Evolutionary conservation across 164 flowering plant genomes (phyloP).

Genomic region (Amborella trichopoda): DNA sequence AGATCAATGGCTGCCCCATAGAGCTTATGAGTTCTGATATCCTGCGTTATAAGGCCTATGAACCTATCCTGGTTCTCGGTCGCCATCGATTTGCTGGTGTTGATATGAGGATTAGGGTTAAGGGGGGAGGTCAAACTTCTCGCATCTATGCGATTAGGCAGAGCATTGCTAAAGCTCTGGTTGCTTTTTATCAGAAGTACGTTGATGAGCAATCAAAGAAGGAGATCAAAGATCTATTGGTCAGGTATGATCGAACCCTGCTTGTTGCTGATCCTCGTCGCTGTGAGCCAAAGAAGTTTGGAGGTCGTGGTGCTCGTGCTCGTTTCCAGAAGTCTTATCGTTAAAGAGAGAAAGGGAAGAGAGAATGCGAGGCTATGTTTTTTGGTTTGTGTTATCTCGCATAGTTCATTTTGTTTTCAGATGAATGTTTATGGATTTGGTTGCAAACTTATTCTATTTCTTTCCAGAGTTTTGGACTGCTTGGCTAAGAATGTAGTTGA

Average conservation of each 20-base stretch:
- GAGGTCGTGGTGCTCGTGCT: slow-evolving; percentile 15
- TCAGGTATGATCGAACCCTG: slow-evolving; percentile 11
- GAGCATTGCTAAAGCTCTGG: slow-evolving; percentile 17
- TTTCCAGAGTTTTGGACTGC: too few species aligned
- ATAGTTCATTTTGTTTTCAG: too few species aligned
- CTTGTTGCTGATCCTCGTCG: slow-evolving; percentile 14
- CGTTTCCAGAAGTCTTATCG: slow-evolving; percentile 16
- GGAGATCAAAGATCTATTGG: slow-evolving; percentile 16
- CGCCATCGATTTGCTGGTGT: slow-evolving; percentile 14
- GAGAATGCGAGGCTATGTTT: too few species aligned
- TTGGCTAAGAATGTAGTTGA: too few species aligned
- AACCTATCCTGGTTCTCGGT: slow-evolving; percentile 15
- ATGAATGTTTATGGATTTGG: too few species aligned
- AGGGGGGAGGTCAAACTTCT: slow-evolving; percentile 9
- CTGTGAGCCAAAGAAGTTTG: slow-evolving; percentile 16
- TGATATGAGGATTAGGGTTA: slow-evolving; percentile 12
- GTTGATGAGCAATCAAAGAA: slow-evolving; percentile 16
- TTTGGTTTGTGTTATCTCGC: too few species aligned
- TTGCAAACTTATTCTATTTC: too few species aligned
- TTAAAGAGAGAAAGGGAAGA: too few species aligned
- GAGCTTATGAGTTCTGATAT: slow-evolving; percentile 14
- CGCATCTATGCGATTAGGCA: slow-evolving; percentile 13
- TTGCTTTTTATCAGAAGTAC: slow-evolving; percentile 17
- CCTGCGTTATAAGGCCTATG: slow-evolving; percentile 17
- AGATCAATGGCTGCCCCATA: slow-evolving; percentile 13